Percentiles rank a stretch among this genome's conserved stretches.
Conservation (phyloP, 441 rosid species). For the Cnidoscolus chayamansa region DNA sequence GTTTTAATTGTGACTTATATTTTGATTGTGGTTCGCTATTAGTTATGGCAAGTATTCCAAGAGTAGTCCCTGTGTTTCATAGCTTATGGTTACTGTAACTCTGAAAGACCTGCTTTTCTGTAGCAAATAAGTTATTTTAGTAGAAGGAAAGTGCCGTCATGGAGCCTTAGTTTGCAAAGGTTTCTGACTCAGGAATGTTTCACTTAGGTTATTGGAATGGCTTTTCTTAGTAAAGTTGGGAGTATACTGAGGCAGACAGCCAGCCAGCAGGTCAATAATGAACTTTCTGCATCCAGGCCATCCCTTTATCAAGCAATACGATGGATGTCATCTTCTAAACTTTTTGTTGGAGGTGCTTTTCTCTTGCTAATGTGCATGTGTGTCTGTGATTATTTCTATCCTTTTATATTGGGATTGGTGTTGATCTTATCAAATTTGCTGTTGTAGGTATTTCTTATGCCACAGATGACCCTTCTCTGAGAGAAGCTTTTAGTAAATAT, state of each 20-base stretch:
- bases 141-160: not conserved
- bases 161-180: not conserved
- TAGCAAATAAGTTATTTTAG: not conserved
- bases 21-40: too few species aligned
- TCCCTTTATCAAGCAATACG: slow-evolving; percentile 67
- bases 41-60: too few species aligned
- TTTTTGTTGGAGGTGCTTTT: slow-evolving; percentile 76
- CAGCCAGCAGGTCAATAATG: slow-evolving; percentile 44
- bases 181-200: not conserved
- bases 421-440: slow-evolving; percentile 10
- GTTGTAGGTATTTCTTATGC: slow-evolving; percentile 63
- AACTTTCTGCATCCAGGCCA: slow-evolving; percentile 49
- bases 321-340: slow-evolving; percentile 73
- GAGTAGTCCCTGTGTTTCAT: too few species aligned
- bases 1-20: too few species aligned
- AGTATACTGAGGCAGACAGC: slow-evolving; percentile 64
- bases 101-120: not conserved
- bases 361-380: not conserved
- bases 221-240: slow-evolving; percentile 74
- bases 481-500: slow-evolving; percentile 68
- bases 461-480: slow-evolving; percentile 63
- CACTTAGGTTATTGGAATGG: slow-evolving; percentile 47
- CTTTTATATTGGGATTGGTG: not conserved
- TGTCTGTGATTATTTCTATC: too few species aligned
- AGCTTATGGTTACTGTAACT: not conserved